Evolutionary conservation across 75 land plant species (phyloP).

Genomic region (Ceratopteris richardii): DNA sequence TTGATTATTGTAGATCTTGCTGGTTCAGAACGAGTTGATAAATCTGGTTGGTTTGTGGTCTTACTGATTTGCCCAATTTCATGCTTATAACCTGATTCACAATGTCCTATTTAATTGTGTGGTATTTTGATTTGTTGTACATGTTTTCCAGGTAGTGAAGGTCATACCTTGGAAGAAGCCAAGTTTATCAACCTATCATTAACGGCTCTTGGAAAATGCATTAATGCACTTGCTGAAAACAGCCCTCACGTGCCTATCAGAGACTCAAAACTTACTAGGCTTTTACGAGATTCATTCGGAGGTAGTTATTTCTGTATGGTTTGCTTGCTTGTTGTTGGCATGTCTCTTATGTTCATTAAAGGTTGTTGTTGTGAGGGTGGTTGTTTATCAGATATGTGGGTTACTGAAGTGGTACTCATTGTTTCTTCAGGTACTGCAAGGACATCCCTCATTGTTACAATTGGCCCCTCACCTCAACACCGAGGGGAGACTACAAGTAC

Average conservation of each 20-base stretch:
- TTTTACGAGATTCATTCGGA: constrained; percentile 95
- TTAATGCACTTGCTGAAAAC: constrained; percentile 90
- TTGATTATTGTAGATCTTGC: constrained; percentile 87
- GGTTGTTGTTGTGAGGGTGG: background rate
- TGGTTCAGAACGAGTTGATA: constrained; percentile 85
- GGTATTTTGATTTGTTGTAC: background rate
- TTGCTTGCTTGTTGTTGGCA: background rate
- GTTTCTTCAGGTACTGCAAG: constrained; percentile 65
- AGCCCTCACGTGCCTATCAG: constrained; percentile 92
- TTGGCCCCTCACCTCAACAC: constrained; percentile 89
- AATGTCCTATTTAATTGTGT: background rate
- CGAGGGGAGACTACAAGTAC: constrained; percentile 93
- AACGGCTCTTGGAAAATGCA: too few relatives aligned
- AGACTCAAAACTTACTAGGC: too few relatives aligned
- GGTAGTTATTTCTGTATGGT: constrained; percentile 24
- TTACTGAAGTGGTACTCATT: background rate
- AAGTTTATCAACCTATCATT: constrained; percentile 86
- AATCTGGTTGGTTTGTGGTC: constrained; percentile 48
- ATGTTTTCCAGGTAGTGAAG: constrained; percentile 67
- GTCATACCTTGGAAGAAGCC: constrained; percentile 87
- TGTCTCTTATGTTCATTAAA: too few relatives aligned
- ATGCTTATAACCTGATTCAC: background rate
- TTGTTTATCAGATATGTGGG: background rate
- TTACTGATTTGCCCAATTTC: background rate
- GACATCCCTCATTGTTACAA: too few relatives aligned